Conservation (phyloP, 1,284 basidiomycete genomes). For the Mycena sp. region DNA sequence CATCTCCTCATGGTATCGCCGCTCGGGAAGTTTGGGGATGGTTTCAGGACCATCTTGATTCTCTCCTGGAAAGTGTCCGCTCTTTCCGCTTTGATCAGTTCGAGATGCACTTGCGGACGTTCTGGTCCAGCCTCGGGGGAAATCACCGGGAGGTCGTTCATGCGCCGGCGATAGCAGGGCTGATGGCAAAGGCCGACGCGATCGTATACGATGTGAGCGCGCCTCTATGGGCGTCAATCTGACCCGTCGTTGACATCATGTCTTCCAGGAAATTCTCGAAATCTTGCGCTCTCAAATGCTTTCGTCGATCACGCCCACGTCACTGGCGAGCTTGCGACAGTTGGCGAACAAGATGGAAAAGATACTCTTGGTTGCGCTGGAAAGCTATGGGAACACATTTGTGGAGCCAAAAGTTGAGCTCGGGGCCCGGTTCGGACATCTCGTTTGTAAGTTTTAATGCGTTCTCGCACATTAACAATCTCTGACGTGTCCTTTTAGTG, state of each 20-base stretch:
- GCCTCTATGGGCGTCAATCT: slow-evolving; percentile 7
- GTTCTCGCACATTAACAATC: slow-evolving; percentile 7
- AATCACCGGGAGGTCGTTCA: slow-evolving; percentile 86
- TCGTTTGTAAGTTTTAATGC: slow-evolving; percentile 72
- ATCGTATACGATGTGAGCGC: slow-evolving; percentile 85
- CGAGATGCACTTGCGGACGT: slow-evolving; percentile 83
- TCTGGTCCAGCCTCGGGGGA: slow-evolving; percentile 80
- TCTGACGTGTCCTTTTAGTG: slow-evolving; percentile 54
- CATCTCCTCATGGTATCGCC: slow-evolving; percentile 76
- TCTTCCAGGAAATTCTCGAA: slow-evolving; percentile 82
- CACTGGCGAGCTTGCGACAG: slow-evolving; percentile 77
- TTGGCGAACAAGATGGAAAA: slow-evolving; percentile 93
- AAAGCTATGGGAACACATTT: slow-evolving; percentile 87
- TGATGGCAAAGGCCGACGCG: slow-evolving; percentile 89
- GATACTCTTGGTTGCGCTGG: slow-evolving; percentile 81
- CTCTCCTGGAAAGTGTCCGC: slow-evolving; percentile 78
- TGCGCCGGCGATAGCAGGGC: slow-evolving; percentile 84
- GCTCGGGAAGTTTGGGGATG: slow-evolving; percentile 87
- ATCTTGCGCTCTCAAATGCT: slow-evolving; percentile 85
- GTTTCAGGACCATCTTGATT: slow-evolving; percentile 87
- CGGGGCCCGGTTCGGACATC: slow-evolving; percentile 87
- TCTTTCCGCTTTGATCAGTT: slow-evolving; percentile 87
- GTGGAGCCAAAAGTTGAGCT: slow-evolving; percentile 90
- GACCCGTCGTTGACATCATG: slow-evolving; percentile 22
- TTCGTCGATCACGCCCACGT: slow-evolving; percentile 73